Evolutionary conservation across 495 filamentous ascomycete genomes (phyloP).

Genomic region (Penicillium flavigenum): DNA sequence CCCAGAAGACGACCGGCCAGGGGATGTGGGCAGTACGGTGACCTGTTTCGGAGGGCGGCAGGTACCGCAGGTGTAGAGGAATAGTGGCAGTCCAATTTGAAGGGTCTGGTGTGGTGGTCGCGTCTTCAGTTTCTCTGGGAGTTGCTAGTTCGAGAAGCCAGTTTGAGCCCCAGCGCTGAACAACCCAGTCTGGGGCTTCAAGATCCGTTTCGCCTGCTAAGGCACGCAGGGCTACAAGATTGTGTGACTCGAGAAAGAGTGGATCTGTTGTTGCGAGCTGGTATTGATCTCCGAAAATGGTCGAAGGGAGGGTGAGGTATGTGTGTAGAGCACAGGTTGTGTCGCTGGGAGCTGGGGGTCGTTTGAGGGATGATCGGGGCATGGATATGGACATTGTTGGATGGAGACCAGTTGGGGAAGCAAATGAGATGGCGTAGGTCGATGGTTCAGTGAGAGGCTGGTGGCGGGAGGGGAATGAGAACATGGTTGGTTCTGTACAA

Average conservation of each 20-base stretch:
- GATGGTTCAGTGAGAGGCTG: slow-evolving; percentile 52
- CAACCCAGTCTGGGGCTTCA: slow-evolving; percentile 83
- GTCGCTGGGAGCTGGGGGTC: slow-evolving; percentile 35
- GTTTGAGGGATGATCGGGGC: slow-evolving; percentile 31
- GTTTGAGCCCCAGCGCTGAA: slow-evolving; percentile 74
- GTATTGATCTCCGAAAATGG: slow-evolving; percentile 84
- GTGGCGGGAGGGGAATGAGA: slow-evolving; percentile 89
- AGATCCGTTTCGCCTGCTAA: slow-evolving; percentile 83
- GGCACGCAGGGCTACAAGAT: slow-evolving; percentile 64
- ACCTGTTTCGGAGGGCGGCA: slow-evolving; percentile 56
- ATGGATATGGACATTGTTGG: slow-evolving; percentile 69
- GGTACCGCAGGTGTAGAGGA: slow-evolving; percentile 85
- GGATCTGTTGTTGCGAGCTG: slow-evolving; percentile 65
- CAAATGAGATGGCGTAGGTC: slow-evolving; percentile 54
- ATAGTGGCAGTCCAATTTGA: slow-evolving; percentile 69
- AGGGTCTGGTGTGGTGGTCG: slow-evolving; percentile 7
- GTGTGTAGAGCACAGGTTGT: slow-evolving; percentile 71
- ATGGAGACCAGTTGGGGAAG: slow-evolving; percentile 78
- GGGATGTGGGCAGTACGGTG: slow-evolving; percentile 53
- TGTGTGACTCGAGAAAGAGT: slow-evolving; percentile 72
- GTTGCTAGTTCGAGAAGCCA: slow-evolving; percentile 73
- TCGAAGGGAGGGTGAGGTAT: slow-evolving; percentile 82
- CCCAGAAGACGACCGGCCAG: slow-evolving; percentile 89
- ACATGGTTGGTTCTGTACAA: slow-evolving; percentile 64
- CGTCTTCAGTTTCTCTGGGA: slow-evolving; percentile 24